Conservation (phyloP, 148 eudicot genomes). For the Linanthus parryae region DNA sequence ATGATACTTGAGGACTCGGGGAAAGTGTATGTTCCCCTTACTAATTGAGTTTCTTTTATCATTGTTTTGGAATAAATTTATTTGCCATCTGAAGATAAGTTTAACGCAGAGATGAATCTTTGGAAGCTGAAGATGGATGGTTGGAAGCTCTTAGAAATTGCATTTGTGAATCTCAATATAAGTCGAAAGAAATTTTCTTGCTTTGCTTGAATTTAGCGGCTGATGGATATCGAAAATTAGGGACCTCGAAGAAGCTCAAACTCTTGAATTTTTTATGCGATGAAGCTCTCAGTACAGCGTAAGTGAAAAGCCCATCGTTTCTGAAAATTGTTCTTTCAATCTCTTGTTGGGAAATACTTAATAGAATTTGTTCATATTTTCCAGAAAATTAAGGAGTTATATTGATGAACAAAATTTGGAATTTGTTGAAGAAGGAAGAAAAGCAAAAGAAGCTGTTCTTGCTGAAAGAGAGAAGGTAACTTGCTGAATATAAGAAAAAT, state of each 20-base stretch:
- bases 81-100: not conserved
- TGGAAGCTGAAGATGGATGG: slow-evolving; percentile 17
- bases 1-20: slow-evolving; percentile 17
- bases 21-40: slow-evolving; percentile 14
- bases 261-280: slow-evolving; percentile 24
- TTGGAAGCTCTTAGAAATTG: slow-evolving; percentile 11
- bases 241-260: slow-evolving; percentile 18
- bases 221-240: slow-evolving; percentile 13
- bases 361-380: not conserved
- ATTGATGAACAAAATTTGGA: slow-evolving; percentile 13
- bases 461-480: slow-evolving; percentile 16
- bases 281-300: slow-evolving; percentile 28
- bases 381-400: slow-evolving; percentile 22
- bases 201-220: slow-evolving; percentile 1
- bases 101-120: slow-evolving; percentile 10
- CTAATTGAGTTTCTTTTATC: not conserved
- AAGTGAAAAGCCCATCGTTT: slow-evolving; percentile 4
- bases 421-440: slow-evolving; percentile 14
- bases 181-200: slow-evolving; percentile 12
- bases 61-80: not conserved
- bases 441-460: not conserved
- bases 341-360: not conserved
- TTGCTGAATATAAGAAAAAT: too few species aligned
- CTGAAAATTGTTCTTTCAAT: not conserved
- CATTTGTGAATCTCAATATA: slow-evolving; percentile 8